These are phyloP conservation scores for Pichia gijzeniarum DNA, from an alignment of 805 yeast genomes.

Conservation along the genomic window DNA sequence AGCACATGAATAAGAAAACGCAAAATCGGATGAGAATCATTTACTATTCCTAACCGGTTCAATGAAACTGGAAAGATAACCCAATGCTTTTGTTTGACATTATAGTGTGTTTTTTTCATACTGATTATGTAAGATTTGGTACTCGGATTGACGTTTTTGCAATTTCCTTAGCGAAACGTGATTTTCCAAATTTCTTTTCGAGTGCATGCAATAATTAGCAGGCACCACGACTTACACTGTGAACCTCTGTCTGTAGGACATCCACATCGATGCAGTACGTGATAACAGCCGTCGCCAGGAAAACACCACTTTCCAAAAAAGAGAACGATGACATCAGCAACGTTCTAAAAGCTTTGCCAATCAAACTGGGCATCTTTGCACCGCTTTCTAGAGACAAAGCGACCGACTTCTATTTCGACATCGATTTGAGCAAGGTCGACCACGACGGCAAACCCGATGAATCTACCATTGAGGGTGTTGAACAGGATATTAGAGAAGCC, in stretches of 20 bases:
- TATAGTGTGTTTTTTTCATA: too few species aligned
- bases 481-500: slow-evolving; percentile 10
- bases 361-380: slow-evolving; percentile 24
- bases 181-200: neutral
- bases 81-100: too few species aligned
- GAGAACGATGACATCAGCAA: slow-evolving; percentile 20
- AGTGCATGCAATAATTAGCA: too few species aligned
- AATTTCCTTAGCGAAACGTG: too few species aligned
- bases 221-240: too few species aligned
- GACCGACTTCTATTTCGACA: slow-evolving; percentile 31
- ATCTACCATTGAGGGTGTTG: slow-evolving; percentile 17
- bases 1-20: too few species aligned
- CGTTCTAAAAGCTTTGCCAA: slow-evolving; percentile 27
- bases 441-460: slow-evolving; percentile 1
- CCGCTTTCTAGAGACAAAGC: slow-evolving; percentile 27
- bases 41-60: too few species aligned
- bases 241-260: too few species aligned
- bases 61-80: too few species aligned
- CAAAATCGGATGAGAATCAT: too few species aligned
- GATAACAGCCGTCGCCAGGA: slow-evolving; percentile 28
- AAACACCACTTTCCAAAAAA: slow-evolving; percentile 17
- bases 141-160: too few species aligned
- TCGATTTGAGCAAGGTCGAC: slow-evolving; percentile 17
- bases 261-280: slow-evolving; percentile 20
- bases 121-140: too few species aligned